These are phyloP conservation scores for Trichoderma atrobrunneum DNA, from an alignment of 2,329 filamentous ascomycete species.

Conservation along the genomic window DNA sequence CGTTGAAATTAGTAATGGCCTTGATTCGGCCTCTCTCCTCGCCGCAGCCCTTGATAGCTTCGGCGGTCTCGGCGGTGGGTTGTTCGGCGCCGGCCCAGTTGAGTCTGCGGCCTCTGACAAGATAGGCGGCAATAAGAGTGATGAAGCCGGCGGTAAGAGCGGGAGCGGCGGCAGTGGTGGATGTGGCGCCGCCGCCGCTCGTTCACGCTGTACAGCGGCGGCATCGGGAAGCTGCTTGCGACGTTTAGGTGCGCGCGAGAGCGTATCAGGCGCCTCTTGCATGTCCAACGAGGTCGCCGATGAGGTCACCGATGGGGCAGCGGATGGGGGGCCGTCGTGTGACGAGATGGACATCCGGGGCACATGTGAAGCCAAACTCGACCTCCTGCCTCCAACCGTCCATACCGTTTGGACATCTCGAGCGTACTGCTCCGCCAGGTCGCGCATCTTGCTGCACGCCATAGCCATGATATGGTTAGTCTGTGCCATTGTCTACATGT, in stretches of 20 bases:
- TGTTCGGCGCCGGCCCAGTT: not conserved
- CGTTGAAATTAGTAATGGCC: not conserved
- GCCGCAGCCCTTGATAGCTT: not conserved
- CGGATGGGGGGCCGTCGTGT: constrained; percentile 23
- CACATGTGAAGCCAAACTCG: constrained; percentile 18
- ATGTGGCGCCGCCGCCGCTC: not conserved
- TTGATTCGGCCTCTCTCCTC: not conserved
- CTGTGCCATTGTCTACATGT: not conserved
- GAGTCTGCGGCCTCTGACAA: not conserved
- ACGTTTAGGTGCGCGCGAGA: constrained; percentile 22
- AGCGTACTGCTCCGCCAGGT: constrained; percentile 35
- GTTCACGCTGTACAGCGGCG: constrained; percentile 15
- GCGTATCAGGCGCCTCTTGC: constrained; percentile 20
- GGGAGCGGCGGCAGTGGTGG: constrained; percentile 1
- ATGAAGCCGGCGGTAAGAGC: not conserved
- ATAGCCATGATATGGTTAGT: constrained; percentile 16
- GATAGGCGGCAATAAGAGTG: not conserved
- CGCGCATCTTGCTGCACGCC: constrained; percentile 34
- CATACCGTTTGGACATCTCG: constrained; percentile 35
- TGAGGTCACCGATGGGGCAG: constrained; percentile 5
- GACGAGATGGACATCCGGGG: constrained; percentile 26
- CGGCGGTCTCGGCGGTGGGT: not conserved
- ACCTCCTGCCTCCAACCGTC: constrained; percentile 24
- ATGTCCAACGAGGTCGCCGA: constrained; percentile 17
- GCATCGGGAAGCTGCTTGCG: constrained; percentile 27